Percentiles rank a stretch among this genome's conserved stretches.
Conservation (phyloP, 2,329 filamentous ascomycete genomes). For the Fusarium sororula region DNA sequence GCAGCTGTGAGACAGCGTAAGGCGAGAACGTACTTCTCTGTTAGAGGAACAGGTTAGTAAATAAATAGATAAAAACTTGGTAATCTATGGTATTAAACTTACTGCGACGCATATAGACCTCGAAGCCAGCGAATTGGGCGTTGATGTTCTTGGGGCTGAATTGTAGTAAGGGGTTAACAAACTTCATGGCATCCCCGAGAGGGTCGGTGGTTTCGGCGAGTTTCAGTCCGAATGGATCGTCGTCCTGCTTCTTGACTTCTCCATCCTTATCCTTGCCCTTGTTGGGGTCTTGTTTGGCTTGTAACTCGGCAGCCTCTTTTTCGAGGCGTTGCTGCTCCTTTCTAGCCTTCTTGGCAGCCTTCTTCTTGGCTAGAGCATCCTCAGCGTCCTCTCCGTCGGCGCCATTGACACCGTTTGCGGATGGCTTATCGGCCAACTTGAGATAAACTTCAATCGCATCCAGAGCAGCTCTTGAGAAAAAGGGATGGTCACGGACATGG, state of each 20-base stretch:
- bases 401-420: conserved; percentile 70
- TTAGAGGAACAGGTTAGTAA: neutral
- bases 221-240: conserved; percentile 84
- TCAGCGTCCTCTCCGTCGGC: conserved; percentile 60
- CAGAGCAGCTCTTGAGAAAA: conserved; percentile 85
- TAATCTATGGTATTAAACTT: conserved; percentile 50
- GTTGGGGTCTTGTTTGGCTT: conserved; percentile 84
- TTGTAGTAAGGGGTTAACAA: conserved; percentile 82
- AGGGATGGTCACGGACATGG: conserved; percentile 87
- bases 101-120: conserved; percentile 88
- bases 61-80: neutral
- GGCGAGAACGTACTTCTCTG: conserved; percentile 88
- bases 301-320: conserved; percentile 81
- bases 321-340: conserved; percentile 74
- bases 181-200: conserved; percentile 87
- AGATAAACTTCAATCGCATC: conserved; percentile 84
- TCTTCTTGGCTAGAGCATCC: conserved; percentile 78
- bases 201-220: conserved; percentile 84
- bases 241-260: conserved; percentile 85
- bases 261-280: conserved; percentile 69
- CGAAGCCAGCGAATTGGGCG: conserved; percentile 86
- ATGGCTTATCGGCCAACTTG: conserved; percentile 78
- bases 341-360: conserved; percentile 88
- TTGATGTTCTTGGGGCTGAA: conserved; percentile 83
- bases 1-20: conserved; percentile 85